phyloP scores from a whole-genome alignment of 129 eudicot species.

The Tagetes patula region DNA sequence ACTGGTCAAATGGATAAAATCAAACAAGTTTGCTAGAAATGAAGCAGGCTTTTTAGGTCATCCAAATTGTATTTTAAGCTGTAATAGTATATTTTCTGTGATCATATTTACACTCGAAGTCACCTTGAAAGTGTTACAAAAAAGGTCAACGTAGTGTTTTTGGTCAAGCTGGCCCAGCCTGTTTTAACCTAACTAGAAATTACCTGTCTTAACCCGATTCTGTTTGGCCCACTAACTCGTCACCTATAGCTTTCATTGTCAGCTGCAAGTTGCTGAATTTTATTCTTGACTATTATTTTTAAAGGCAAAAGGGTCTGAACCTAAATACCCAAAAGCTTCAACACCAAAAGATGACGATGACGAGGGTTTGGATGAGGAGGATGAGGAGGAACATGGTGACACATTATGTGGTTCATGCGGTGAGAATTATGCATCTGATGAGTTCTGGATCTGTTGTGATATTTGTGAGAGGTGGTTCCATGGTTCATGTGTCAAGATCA shows the following conservation, averaged over 20 bases:
- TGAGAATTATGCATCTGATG: constrained; percentile 56
- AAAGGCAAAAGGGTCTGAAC: constrained; percentile 46
- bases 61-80: neutral
- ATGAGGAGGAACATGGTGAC: constrained; percentile 65
- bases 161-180: neutral
- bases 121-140: neutral
- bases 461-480: constrained; percentile 67
- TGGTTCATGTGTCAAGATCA: constrained; percentile 58
- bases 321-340: constrained; percentile 41
- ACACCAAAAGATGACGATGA: constrained; percentile 54
- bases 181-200: neutral
- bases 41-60: neutral
- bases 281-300: neutral
- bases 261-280: constrained; percentile 2
- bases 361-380: constrained; percentile 54
- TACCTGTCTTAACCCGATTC: neutral
- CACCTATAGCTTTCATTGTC: neutral
- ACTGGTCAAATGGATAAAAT: neutral
- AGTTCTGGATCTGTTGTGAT: constrained; percentile 71
- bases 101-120: constrained; percentile 5
- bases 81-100: neutral
- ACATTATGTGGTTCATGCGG: constrained; percentile 64
- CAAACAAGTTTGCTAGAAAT: neutral
- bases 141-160: neutral
- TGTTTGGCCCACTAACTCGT: neutral